Conservation (phyloP, 2,329 filamentous ascomycete genomes). For the Talaromyces verruculosus region DNA sequence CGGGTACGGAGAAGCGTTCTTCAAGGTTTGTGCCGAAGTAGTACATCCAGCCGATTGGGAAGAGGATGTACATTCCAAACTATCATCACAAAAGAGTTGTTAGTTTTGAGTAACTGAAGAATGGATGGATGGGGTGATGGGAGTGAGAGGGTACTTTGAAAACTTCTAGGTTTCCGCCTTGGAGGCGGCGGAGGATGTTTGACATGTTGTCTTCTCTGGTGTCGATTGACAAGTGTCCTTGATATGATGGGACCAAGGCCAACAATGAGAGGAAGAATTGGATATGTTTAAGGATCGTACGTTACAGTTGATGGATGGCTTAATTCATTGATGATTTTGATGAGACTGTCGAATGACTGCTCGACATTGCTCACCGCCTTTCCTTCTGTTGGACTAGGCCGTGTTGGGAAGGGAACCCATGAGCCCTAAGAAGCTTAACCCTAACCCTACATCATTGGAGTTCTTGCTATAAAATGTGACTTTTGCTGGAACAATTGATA, state of each 20-base stretch:
- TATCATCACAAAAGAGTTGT: constrained; percentile 37
- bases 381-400: not conserved
- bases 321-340: not conserved
- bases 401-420: not conserved
- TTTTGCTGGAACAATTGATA: not conserved
- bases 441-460: not conserved
- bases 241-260: no score
- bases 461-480: not conserved
- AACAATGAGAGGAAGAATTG: not conserved
- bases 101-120: not conserved
- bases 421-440: not conserved
- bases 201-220: constrained; percentile 33
- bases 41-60: constrained; percentile 99
- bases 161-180: constrained; percentile 85
- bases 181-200: constrained; percentile 58
- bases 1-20: constrained; percentile 79
- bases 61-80: constrained; percentile 99
- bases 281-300: not conserved
- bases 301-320: not conserved
- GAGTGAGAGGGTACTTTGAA: constrained; percentile 68
- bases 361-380: constrained; percentile 3
- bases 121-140: not conserved
- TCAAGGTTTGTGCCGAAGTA: constrained; percentile 99
- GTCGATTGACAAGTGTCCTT: not conserved
- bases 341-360: constrained; percentile 5